A percentile compares a stretch with the other conserved stretches of the same genome.
These are phyloP conservation scores for Metarhizium rileyi DNA, from an alignment of 2,329 filamentous ascomycete species.

Conservation along the genomic window DNA sequence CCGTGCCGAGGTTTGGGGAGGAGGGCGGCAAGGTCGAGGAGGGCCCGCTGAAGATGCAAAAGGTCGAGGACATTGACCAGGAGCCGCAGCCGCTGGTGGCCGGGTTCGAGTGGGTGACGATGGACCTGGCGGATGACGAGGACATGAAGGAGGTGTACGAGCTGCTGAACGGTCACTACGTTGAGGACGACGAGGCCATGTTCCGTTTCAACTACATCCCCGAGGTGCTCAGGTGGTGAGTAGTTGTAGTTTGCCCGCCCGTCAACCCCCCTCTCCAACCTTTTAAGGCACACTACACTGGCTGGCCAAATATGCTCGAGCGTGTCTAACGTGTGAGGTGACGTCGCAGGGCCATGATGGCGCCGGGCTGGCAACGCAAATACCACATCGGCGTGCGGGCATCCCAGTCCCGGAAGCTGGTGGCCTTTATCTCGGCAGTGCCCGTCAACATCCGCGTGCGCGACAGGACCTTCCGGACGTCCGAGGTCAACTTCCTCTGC, in stretches of 20 bases:
- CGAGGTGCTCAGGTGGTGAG: conserved; percentile 79
- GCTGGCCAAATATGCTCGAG: neutral
- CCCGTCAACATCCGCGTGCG: conserved; percentile 77
- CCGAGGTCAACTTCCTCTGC: conserved; percentile 96
- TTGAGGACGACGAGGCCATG: conserved; percentile 94
- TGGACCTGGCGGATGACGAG: conserved; percentile 70
- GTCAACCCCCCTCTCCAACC: too few relatives aligned
- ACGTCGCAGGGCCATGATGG: conserved; percentile 68
- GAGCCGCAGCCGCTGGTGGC: conserved; percentile 65
- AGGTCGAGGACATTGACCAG: conserved; percentile 68
- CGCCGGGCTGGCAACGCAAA: conserved; percentile 84
- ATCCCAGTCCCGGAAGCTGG: conserved; percentile 71
- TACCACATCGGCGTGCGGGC: conserved; percentile 95
- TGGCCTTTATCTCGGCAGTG: conserved; percentile 92
- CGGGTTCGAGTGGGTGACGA: conserved; percentile 88
- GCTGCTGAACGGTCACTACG: conserved; percentile 85
- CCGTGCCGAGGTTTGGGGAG: conserved; percentile 75
- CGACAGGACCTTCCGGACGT: conserved; percentile 62
- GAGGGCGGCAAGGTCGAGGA: conserved; percentile 50
- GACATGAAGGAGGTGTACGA: conserved; percentile 88
- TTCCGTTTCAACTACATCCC: conserved; percentile 95
- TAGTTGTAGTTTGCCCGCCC: too few relatives aligned
- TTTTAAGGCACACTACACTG: too few relatives aligned
- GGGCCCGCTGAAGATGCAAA: conserved; percentile 74
- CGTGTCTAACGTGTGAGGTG: neutral